phyloP scores from a whole-genome alignment of 1,284 basidiomycete species.

The Ganoderma resinaceum region DNA sequence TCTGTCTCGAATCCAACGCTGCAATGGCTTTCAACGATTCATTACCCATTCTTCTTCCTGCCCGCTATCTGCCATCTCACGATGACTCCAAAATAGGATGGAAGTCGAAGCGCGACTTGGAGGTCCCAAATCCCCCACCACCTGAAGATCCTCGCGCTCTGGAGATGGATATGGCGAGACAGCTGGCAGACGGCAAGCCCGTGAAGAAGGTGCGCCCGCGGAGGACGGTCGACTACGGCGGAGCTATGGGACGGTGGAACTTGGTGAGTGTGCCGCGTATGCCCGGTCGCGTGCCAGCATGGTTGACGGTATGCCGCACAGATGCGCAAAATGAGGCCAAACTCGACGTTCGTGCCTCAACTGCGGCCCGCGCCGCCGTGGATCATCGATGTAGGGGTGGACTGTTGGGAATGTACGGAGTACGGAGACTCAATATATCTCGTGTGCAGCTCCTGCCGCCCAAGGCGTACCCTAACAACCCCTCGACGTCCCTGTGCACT shows the following conservation, averaged over 20 bases:
- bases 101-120: constrained; percentile 26
- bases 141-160: constrained; percentile 42
- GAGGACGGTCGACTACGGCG: constrained; percentile 94
- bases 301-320: constrained; percentile 38
- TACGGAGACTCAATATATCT: constrained; percentile 35
- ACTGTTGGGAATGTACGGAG: constrained; percentile 30
- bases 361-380: constrained; percentile 85
- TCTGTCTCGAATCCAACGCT: not conserved
- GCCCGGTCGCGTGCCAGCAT: not conserved
- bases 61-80: constrained; percentile 13
- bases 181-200: constrained; percentile 74
- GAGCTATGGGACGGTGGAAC: constrained; percentile 83
- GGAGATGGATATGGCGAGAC: constrained; percentile 76
- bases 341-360: constrained; percentile 75
- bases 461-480: constrained; percentile 87
- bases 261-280: constrained; percentile 59
- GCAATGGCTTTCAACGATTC: constrained; percentile 8
- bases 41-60: constrained; percentile 21
- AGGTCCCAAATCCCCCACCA: constrained; percentile 24
- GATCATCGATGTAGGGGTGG: constrained; percentile 76
- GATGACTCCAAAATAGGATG: constrained; percentile 20
- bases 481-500: constrained; percentile 91
- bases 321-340: constrained; percentile 79
- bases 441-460: constrained; percentile 84
- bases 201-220: constrained; percentile 92